Evolutionary conservation across 2,329 filamentous ascomycete genomes (phyloP).

Genomic region (Sarocladium kiliense): DNA sequence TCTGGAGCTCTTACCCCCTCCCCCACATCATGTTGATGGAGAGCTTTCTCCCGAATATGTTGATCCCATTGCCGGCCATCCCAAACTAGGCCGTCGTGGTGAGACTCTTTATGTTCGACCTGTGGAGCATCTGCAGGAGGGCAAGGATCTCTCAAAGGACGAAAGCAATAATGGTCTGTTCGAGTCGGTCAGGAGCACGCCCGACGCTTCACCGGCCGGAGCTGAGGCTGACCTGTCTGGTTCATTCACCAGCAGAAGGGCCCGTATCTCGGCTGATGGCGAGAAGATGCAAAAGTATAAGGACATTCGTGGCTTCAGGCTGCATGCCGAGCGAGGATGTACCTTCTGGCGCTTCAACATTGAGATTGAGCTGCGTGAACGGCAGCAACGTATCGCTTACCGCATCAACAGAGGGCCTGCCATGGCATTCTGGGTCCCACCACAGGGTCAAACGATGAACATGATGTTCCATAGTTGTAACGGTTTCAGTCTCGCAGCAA

Average conservation of each 20-base stretch:
- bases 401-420: slow-evolving; percentile 89
- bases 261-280: slow-evolving; percentile 59
- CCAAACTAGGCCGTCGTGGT: slow-evolving; percentile 79
- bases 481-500: slow-evolving; percentile 78
- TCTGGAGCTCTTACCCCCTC: slow-evolving; percentile 74
- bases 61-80: slow-evolving; percentile 82
- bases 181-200: slow-evolving; percentile 56
- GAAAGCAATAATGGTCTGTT: slow-evolving; percentile 83
- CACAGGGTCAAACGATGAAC: slow-evolving; percentile 82
- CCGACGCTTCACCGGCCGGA: slow-evolving; percentile 37
- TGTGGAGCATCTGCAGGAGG: slow-evolving; percentile 78
- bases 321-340: slow-evolving; percentile 79
- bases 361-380: slow-evolving; percentile 76
- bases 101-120: slow-evolving; percentile 84
- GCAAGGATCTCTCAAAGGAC: slow-evolving; percentile 68
- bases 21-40: slow-evolving; percentile 60
- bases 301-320: slow-evolving; percentile 74
- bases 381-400: slow-evolving; percentile 85
- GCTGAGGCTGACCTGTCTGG: slow-evolving; percentile 42
- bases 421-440: slow-evolving; percentile 91
- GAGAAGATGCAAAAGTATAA: slow-evolving; percentile 77
- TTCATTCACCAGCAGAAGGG: slow-evolving; percentile 45
- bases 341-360: slow-evolving; percentile 98
- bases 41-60: slow-evolving; percentile 76
- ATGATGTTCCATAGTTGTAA: slow-evolving; percentile 99